Evolutionary conservation across 129 eudicot species (phyloP), one percentile per base, ranked within the genome.

Genomic region (Deinandra increscens): DNA sequence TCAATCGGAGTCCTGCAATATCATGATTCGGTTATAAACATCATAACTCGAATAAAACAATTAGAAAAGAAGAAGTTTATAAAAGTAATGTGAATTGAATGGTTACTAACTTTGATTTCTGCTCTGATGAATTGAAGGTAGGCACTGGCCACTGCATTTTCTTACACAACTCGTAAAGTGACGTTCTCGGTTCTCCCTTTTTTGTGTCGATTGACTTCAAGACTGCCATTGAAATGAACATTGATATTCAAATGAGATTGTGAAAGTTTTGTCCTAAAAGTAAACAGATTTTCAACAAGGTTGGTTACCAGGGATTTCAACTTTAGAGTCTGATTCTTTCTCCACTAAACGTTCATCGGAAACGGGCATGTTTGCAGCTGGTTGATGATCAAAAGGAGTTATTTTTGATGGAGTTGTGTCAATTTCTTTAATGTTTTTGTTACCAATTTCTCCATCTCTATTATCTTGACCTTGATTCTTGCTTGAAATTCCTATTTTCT

Each of bases 141-240:
- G 99, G 99, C 84, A 83, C 80, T 39, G 95, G 99, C 95, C 92
- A 87, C 74, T 87, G 95, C 74, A 78, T 62, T 78, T 56, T 83
- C 74, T 77, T 85, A 81, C 99, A 93, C 18, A 89, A 67, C 4
- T 75, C 90, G 50, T 49, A 87, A 9, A 93, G 79, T 42, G 97
- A 56, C 14, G 53, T 70, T 69, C 99, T 79, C 12, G 99, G 95
- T 48, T 88, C 97, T 23, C 99, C 99, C 60, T 87, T 93, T 26
- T 72, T 82, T 76, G 69, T 81, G 68, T 76, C 71, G 26, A 92
- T 84, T 3, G 89, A 79, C 63, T 77, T 73, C 18, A 89, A 23
- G 15, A 70, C 91, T 87, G 87, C 76, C 78, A 80, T 68, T 59
- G 51, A 61, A 42, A 17, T 17, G 23, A 19, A 54, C 9, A 44